phyloP scores from a whole-genome alignment of 2,329 filamentous ascomycete species.

The Aspergillus tanneri region DNA sequence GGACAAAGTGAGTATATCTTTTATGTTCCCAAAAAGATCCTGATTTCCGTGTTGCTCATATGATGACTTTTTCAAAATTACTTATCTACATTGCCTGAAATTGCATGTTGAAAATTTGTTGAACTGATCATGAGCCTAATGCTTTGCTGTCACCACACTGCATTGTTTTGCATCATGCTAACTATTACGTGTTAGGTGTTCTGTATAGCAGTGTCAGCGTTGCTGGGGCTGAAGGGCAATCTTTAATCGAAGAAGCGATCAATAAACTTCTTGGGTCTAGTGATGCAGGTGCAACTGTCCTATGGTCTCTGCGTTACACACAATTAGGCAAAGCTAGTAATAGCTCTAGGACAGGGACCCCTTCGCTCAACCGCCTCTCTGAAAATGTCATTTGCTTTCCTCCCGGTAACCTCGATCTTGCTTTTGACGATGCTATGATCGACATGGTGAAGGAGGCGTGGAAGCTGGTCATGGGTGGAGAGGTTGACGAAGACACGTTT shows the following conservation, averaged over 20 bases:
- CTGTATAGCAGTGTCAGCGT: constrained; percentile 55
- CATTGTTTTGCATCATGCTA: constrained; percentile 32
- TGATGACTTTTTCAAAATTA: constrained; percentile 74
- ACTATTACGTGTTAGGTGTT: constrained; percentile 50
- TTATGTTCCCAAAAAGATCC: constrained; percentile 16
- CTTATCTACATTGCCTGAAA: constrained; percentile 99
- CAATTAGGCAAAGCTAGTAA: constrained; percentile 39
- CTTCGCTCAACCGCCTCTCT: constrained; percentile 29
- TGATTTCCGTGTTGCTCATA: constrained; percentile 49
- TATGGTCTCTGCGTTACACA: constrained; percentile 57
- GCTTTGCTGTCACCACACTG: constrained; percentile 19
- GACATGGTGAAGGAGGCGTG: constrained; percentile 69
- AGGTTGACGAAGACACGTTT: constrained; percentile 58
- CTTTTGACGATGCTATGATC: constrained; percentile 71
- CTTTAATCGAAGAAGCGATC: constrained; percentile 42
- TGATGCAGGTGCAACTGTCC: constrained; percentile 36
- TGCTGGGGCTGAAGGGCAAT: constrained; percentile 36
- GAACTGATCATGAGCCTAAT: constrained; percentile 67
- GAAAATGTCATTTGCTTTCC: constrained; percentile 58
- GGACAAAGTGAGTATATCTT: constrained; percentile 77
- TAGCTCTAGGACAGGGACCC: constrained; percentile 8
- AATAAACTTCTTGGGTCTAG: constrained; percentile 42
- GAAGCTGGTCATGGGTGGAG: constrained; percentile 59
- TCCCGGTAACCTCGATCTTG: constrained; percentile 61
- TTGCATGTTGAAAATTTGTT: constrained; percentile 77